Percentiles rank a stretch among this genome's conserved stretches.
These are phyloP conservation scores for Cyanidiococcus yangmingshanensis DNA, from an alignment of 23 red algal genomes.

Conservation along the genomic window DNA sequence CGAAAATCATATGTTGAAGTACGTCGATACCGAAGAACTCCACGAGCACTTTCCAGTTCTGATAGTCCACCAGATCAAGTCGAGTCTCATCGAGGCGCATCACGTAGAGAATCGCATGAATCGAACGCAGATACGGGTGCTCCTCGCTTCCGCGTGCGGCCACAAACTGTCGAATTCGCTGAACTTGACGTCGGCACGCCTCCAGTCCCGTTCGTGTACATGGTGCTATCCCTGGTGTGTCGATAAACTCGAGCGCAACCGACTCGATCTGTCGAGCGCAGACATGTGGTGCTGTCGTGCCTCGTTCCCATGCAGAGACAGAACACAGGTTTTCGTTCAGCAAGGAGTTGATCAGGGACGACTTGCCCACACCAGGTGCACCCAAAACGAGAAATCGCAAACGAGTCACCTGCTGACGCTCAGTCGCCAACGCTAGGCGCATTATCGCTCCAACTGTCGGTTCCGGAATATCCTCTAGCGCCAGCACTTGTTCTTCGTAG, in stretches of 20 bases:
- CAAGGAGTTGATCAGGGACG: slow-evolving; percentile 24
- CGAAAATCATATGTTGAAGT: slow-evolving; percentile 25
- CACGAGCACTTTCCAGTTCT: not conserved
- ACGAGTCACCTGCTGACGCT: not conserved
- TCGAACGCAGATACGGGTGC: slow-evolving; percentile 3
- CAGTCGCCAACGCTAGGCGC: not conserved
- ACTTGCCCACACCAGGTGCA: slow-evolving; percentile 26
- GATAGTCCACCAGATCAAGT: slow-evolving; percentile 15
- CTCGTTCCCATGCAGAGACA: not conserved
- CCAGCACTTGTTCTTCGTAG: slow-evolving; percentile 11
- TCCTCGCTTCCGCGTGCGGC: not conserved
- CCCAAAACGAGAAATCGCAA: slow-evolving; percentile 23
- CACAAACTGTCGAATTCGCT: not conserved
- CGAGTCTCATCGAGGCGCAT: slow-evolving; percentile 30
- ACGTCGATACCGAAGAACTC: slow-evolving; percentile 15
- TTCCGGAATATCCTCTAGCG: slow-evolving; percentile 7
- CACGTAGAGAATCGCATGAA: slow-evolving; percentile 34
- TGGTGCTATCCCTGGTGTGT: not conserved
- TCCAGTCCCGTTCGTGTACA: not conserved
- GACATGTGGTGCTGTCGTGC: not conserved
- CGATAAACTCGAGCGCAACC: slow-evolving; percentile 7
- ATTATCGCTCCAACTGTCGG: not conserved
- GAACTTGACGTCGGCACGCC: not conserved
- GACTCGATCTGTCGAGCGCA: slow-evolving; percentile 9
- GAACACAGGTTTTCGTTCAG: slow-evolving; percentile 19